Percentiles rank a stretch among this genome's conserved stretches.
Conservation (phyloP, 1,284 basidiomycete genomes). For the Coniophora puteana region DNA sequence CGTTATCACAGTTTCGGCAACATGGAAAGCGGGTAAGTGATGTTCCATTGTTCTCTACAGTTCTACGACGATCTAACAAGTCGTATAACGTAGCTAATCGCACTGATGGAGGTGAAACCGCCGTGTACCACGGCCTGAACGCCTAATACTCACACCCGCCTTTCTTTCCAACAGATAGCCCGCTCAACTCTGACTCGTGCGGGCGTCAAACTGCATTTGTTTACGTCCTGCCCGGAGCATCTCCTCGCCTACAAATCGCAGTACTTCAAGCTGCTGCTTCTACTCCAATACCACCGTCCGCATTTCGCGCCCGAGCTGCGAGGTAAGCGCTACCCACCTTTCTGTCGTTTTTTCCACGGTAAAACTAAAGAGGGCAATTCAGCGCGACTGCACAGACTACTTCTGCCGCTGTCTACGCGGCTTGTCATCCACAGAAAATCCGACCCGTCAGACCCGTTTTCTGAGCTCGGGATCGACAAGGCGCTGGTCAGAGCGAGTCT, state of each 20-base stretch:
- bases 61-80: constrained; percentile 11
- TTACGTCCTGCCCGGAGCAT: constrained; percentile 29
- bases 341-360: neutral
- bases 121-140: constrained; percentile 3
- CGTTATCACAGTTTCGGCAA: constrained; percentile 21
- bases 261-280: constrained; percentile 32
- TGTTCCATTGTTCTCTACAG: neutral
- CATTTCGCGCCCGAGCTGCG: constrained; percentile 22
- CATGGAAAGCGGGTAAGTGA: constrained; percentile 16
- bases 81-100: constrained; percentile 24
- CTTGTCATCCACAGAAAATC: constrained; percentile 21
- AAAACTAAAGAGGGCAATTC: neutral
- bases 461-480: constrained; percentile 34
- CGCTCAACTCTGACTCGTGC: constrained; percentile 29
- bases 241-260: constrained; percentile 28
- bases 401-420: constrained; percentile 25
- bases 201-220: constrained; percentile 31
- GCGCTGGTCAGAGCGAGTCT: constrained; percentile 18
- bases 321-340: constrained; percentile 11
- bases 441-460: constrained; percentile 26
- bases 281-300: constrained; percentile 23
- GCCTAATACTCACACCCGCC: constrained; percentile 13
- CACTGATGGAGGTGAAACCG: constrained; percentile 26
- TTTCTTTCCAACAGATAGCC: constrained; percentile 22
- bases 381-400: constrained; percentile 25